These are phyloP conservation scores for Carex scoparia DNA, from an alignment of 176 grass and related monocot species.

Conservation along the genomic window DNA sequence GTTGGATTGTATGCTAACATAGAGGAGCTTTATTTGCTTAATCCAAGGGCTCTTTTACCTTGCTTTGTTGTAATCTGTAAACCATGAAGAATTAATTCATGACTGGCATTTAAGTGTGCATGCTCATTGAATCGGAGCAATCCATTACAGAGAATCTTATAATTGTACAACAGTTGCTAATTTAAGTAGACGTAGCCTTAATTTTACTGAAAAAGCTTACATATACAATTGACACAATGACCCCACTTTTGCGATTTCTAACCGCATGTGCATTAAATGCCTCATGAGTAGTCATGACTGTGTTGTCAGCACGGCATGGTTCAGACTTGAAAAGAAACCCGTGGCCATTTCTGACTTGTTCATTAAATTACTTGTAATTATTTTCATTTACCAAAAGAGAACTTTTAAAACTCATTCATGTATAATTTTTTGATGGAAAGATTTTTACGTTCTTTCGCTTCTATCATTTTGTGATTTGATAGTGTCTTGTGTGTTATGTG, in stretches of 20 bases:
- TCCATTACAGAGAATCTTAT: neutral
- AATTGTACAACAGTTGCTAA: neutral
- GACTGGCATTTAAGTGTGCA: neutral
- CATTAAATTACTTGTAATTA: neutral
- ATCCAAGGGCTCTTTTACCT: slow-evolving; percentile 74
- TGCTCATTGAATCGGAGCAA: neutral
- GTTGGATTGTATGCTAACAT: slow-evolving; percentile 82
- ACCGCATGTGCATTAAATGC: neutral
- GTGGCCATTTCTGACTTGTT: neutral
- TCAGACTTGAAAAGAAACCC: neutral
- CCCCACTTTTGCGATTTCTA: neutral
- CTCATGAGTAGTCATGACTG: too few species aligned
- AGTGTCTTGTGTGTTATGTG: neutral
- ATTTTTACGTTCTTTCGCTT: neutral
- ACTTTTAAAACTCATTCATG: neutral
- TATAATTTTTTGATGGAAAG: neutral
- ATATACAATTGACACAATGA: neutral
- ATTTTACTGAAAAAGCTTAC: neutral
- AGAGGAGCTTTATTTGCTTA: slow-evolving; percentile 92
- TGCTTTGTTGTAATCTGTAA: slow-evolving; percentile 94
- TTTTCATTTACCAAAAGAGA: neutral
- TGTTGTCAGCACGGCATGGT: neutral
- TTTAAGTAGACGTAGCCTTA: neutral
- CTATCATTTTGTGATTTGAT: neutral
- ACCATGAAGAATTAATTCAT: slow-evolving; percentile 19